Evolutionary conservation across 108 stramenopile genomes (phyloP), one percentile per base, ranked within the genome.

Genomic region (Cyclotella atomus): DNA sequence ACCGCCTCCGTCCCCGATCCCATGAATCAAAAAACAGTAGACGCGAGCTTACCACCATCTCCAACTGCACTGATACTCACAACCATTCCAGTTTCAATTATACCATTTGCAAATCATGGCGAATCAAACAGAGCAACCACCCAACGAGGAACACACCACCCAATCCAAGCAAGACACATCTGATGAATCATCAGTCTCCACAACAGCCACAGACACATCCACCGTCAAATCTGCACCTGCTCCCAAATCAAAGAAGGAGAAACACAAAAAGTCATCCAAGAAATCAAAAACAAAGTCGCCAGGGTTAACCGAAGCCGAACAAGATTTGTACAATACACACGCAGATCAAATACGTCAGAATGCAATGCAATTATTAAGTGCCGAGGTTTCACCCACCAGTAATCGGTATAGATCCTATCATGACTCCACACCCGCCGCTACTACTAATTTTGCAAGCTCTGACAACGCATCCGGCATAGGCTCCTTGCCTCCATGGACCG

Each of bases 341-440:
- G 35, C 46, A 5, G 52, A 68, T 36, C 19, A 55, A 54, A 68
- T 68, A 23, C 50, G 67, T 34, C 67, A 54, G 20, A 68, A 53
- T 21, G 67, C 67, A 8, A 35, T 3, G 19, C 46, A 68, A 35
- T 24, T 68, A 28, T 27, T 68, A 33, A 33, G 38, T 23, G 6
- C 67, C 5, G 28, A 65, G 4, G 32, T 28, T 5, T 3, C 29
- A 24, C 32, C 50, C 2, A 36, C n/a, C 19, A n/a, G n/a, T 10
- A 53, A 53, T 4, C 17, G 47, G 16, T 68, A 54, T 24, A 25
- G 29, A 36, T 68, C 67, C 4, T 68, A 68, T 55, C 67, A 68
- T 27, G 53, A 68, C 25, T 2, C 8, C 7, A 50, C 67, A n/a
- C 28, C 32, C 67, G 47, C 47, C 7, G 29, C n/a, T n/a, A n/a